Conservation (phyloP, 2,329 filamentous ascomycete genomes). For the Aspergillus sp. region DNA sequence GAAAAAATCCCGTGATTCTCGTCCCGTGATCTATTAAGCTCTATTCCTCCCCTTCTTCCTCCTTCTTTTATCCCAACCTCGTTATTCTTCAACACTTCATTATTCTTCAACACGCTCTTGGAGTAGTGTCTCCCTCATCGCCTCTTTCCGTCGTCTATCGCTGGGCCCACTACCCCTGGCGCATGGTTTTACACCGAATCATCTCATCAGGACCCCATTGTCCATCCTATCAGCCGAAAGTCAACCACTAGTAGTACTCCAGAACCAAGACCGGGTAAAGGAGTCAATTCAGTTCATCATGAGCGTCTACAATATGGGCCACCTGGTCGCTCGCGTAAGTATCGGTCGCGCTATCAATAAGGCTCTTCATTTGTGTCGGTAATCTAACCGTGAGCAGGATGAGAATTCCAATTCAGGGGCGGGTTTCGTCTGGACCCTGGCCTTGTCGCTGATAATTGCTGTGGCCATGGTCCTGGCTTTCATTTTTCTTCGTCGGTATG, state of each 20-base stretch:
- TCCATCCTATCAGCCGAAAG: too few relatives aligned
- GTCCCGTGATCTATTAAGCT: neutral
- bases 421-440: constrained; percentile 42
- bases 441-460: constrained; percentile 39
- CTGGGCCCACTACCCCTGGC: neutral
- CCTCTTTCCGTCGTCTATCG: constrained; percentile 1
- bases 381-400: neutral
- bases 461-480: constrained; percentile 43
- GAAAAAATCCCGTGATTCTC: neutral
- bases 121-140: constrained; percentile 4
- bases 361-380: neutral
- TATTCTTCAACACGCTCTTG: neutral
- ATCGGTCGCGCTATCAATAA: neutral
- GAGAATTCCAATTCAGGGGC: constrained; percentile 32
- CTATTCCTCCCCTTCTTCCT: neutral
- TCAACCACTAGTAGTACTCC: neutral
- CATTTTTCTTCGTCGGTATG: constrained; percentile 41
- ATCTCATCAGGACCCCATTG: too few relatives aligned
- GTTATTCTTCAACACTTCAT: too few relatives aligned
- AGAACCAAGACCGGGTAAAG: neutral
- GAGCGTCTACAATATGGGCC: constrained; percentile 10
- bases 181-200: too few relatives aligned
- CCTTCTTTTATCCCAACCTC: neutral
- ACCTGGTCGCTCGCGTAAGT: constrained; percentile 16
- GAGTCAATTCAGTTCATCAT: constrained; percentile 4